Conservation (phyloP, 768 basidiomycete species). For the Postia placenta region DNA sequence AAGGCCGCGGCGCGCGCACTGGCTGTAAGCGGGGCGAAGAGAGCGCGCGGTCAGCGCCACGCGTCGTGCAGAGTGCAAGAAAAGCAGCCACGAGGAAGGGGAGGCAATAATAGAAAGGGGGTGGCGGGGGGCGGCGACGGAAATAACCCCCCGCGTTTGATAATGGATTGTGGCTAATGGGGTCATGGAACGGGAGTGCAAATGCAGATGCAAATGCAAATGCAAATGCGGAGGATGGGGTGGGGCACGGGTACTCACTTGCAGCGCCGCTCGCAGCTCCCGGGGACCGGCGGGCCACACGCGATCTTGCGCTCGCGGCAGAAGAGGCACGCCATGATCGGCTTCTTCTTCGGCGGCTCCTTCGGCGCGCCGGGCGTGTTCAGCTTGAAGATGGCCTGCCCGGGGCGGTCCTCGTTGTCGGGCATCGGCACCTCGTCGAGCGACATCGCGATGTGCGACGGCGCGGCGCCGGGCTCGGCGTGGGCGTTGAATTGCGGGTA, state of each 20-base stretch:
- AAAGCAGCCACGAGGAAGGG: neutral
- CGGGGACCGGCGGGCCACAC: conserved; percentile 37
- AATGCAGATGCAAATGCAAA: neutral
- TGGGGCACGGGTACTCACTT: conserved; percentile 30
- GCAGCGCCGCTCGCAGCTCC: conserved; percentile 34
- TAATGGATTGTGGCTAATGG: too few species aligned
- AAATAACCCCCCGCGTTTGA: too few species aligned
- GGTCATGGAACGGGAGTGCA: too few species aligned
- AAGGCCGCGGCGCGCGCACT: conserved; percentile 41
- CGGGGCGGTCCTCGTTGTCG: conserved; percentile 7
- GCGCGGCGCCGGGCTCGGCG: neutral
- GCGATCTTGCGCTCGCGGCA: conserved; percentile 47
- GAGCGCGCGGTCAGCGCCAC: conserved; percentile 7
- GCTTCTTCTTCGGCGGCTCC: conserved; percentile 32
- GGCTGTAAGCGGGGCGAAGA: conserved; percentile 21
- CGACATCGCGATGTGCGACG: conserved; percentile 2
- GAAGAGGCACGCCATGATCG: conserved; percentile 41
- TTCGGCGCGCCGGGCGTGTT: conserved; percentile 5
- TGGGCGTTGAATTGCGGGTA: conserved; percentile 10
- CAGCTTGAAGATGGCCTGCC: conserved; percentile 20
- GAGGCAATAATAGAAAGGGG: too few species aligned
- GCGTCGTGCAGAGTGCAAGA: neutral
- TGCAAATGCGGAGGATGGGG: neutral
- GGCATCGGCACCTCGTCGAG: conserved; percentile 10
- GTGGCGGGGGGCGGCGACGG: too few species aligned